Evolutionary conservation across 768 basidiomycete species (phyloP).

Genomic region (Mycena rosella): DNA sequence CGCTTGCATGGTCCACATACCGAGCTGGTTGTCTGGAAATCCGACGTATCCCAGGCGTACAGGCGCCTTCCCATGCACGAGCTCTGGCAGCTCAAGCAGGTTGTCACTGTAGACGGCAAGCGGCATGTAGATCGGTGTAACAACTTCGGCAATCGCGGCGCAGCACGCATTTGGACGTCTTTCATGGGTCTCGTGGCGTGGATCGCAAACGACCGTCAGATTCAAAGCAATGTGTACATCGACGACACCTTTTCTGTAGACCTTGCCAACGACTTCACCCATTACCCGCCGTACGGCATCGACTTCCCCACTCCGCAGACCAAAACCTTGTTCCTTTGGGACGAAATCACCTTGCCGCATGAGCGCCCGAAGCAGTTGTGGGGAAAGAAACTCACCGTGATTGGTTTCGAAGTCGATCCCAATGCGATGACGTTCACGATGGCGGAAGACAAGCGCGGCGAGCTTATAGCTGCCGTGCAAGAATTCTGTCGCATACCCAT

Average conservation of each 20-base stretch:
- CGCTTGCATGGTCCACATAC: constrained; percentile 27
- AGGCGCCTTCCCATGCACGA: constrained; percentile 40
- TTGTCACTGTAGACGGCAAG: constrained; percentile 28
- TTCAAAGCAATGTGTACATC: constrained; percentile 43
- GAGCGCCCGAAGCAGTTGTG: too few relatives aligned
- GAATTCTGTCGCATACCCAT: constrained; percentile 17
- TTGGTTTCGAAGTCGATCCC: too few relatives aligned
- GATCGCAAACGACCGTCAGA: constrained; percentile 43
- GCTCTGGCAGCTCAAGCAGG: constrained; percentile 49
- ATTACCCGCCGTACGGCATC: constrained; percentile 45
- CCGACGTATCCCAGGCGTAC: constrained; percentile 52
- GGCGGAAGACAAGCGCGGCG: too few relatives aligned
- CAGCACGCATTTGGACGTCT: constrained; percentile 33
- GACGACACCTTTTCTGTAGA: constrained; percentile 42
- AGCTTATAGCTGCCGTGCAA: constrained; percentile 32
- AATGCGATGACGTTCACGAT: too few relatives aligned
- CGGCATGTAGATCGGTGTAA: constrained; percentile 31
- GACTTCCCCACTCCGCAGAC: constrained; percentile 49
- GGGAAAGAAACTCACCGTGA: too few relatives aligned
- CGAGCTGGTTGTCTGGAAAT: constrained; percentile 49
- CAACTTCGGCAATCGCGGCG: constrained; percentile 33
- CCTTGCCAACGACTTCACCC: constrained; percentile 35
- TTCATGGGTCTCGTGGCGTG: constrained; percentile 47
- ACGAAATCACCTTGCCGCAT: too few relatives aligned
- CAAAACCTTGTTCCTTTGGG: constrained; percentile 49